Conservation (phyloP, 371 early-diverging fungal genomes). For the Mucor irregularis region DNA sequence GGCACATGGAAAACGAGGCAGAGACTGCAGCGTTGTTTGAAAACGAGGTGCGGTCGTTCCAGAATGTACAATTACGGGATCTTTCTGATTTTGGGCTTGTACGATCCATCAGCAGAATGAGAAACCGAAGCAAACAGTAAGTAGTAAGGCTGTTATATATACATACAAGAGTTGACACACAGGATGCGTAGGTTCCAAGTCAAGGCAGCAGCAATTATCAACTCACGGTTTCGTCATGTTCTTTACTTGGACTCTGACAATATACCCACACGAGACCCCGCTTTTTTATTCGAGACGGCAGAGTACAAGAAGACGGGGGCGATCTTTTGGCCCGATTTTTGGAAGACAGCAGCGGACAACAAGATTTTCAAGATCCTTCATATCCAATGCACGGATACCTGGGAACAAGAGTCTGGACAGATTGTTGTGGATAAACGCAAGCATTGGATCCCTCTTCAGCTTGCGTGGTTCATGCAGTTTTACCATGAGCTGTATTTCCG, state of each 20-base stretch:
- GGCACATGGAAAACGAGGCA: constrained; percentile 38
- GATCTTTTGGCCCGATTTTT: constrained; percentile 59
- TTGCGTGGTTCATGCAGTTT: constrained; percentile 39
- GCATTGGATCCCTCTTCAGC: constrained; percentile 35
- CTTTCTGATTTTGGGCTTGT: constrained; percentile 23
- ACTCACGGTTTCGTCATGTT: constrained; percentile 43
- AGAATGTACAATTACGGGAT: constrained; percentile 21
- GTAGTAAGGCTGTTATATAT: background rate
- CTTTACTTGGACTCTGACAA: constrained; percentile 57
- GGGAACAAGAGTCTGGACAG: constrained; percentile 52
- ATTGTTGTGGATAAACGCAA: constrained; percentile 36
- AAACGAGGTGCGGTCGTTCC: background rate
- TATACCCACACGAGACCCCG: constrained; percentile 43
- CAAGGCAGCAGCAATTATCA: constrained; percentile 52
- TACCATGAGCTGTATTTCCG: constrained; percentile 38
- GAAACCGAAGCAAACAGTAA: constrained; percentile 34
- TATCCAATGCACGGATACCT: constrained; percentile 32
- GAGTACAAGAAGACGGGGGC: constrained; percentile 43
- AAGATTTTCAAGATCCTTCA: constrained; percentile 33
- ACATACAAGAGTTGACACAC: background rate
- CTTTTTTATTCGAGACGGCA: constrained; percentile 40
- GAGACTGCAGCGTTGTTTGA: constrained; percentile 2
- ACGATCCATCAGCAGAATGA: constrained; percentile 21
- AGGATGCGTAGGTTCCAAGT: constrained; percentile 35
- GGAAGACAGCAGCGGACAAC: constrained; percentile 46